Evolutionary conservation across 2,329 filamentous ascomycete genomes (phyloP).

Genomic region (Erysiphe pisi): DNA sequence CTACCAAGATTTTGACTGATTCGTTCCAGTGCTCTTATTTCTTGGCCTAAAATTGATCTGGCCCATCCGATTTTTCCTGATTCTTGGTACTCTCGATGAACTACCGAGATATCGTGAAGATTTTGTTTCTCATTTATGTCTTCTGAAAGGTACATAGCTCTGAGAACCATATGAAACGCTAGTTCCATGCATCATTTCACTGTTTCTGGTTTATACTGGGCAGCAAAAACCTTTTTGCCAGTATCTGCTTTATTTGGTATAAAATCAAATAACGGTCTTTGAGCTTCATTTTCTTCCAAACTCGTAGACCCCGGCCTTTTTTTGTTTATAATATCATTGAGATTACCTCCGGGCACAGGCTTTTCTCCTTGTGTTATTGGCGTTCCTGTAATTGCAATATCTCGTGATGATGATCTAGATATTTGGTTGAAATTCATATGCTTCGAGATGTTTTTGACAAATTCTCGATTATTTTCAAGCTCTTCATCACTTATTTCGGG

Average conservation of each 20-base stretch:
- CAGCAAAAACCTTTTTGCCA: background rate
- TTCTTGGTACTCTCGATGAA: slow-evolving; percentile 3
- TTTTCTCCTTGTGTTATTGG: too few relatives aligned
- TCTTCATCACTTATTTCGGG: too few relatives aligned
- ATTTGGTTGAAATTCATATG: too few relatives aligned
- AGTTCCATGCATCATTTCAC: background rate
- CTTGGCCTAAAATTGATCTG: background rate
- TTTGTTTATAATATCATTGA: too few relatives aligned
- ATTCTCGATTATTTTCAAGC: too few relatives aligned
- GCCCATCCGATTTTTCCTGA: background rate
- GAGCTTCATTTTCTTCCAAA: background rate
- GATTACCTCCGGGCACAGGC: too few relatives aligned
- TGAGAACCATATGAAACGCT: background rate
- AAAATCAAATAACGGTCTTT: background rate
- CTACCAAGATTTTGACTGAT: background rate
- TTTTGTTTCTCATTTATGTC: background rate
- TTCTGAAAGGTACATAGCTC: background rate
- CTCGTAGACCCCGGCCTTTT: too few relatives aligned
- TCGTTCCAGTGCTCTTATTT: background rate
- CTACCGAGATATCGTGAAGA: background rate
- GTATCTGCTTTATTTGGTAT: background rate
- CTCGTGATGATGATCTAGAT: too few relatives aligned
- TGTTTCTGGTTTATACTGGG: background rate
- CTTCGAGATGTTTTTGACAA: too few relatives aligned
- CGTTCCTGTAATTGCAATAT: too few relatives aligned